These are phyloP conservation scores for Diaporthe eres DNA, from an alignment of 2,329 filamentous ascomycete species.

Conservation along the genomic window DNA sequence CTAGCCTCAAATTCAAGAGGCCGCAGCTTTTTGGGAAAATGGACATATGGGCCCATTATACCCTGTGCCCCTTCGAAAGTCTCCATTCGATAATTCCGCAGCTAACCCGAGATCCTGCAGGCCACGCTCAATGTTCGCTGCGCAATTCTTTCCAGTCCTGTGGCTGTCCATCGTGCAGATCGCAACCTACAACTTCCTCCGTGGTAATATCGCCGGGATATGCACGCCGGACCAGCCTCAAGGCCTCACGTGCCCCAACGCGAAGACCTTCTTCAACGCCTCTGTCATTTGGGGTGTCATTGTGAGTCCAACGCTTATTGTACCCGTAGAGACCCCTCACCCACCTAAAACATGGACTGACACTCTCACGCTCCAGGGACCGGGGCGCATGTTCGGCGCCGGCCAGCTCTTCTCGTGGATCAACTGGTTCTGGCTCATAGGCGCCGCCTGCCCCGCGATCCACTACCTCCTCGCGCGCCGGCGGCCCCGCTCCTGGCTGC, in stretches of 20 bases:
- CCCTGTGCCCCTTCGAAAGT: neutral
- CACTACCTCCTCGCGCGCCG: slow-evolving; percentile 45
- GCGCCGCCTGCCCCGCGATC: slow-evolving; percentile 46
- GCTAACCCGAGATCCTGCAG: neutral
- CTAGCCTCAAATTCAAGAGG: too few species aligned
- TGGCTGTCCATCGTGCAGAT: slow-evolving; percentile 58
- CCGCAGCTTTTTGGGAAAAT: neutral
- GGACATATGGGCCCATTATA: neutral
- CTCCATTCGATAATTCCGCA: neutral
- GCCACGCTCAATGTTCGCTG: slow-evolving; percentile 29
- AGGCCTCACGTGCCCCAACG: slow-evolving; percentile 52
- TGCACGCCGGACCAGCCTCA: slow-evolving; percentile 52
- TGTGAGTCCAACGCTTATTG: slow-evolving; percentile 26
- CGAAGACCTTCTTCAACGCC: slow-evolving; percentile 55
- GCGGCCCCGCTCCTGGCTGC: slow-evolving; percentile 44
- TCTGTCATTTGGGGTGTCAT: slow-evolving; percentile 55
- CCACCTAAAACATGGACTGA: neutral
- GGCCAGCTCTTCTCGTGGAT: slow-evolving; percentile 49
- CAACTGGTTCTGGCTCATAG: slow-evolving; percentile 49
- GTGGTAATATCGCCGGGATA: slow-evolving; percentile 59
- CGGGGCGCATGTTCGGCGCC: slow-evolving; percentile 49
- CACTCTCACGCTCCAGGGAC: slow-evolving; percentile 38
- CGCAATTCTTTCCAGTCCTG: slow-evolving; percentile 34
- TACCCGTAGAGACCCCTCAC: too few species aligned
- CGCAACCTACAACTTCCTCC: slow-evolving; percentile 56